These are phyloP conservation scores for Kazachstania taianensis DNA, from an alignment of 805 yeast genomes.

Conservation along the genomic window DNA sequence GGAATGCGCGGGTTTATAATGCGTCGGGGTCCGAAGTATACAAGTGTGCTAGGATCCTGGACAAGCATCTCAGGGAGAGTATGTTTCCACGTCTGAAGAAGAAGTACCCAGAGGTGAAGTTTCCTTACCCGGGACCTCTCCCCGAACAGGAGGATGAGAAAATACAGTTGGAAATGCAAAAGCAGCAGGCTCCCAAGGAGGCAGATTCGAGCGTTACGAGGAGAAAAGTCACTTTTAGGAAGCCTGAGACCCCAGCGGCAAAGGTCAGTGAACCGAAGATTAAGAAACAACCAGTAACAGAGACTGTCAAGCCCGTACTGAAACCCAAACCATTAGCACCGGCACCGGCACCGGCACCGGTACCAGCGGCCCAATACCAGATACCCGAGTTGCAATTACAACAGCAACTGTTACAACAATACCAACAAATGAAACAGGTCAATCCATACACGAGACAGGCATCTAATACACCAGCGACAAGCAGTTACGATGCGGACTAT, in stretches of 20 bases:
- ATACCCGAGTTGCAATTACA: not conserved
- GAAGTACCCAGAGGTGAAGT: slow-evolving; percentile 27
- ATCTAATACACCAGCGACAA: not conserved
- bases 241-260: not conserved
- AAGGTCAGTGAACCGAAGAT: not conserved
- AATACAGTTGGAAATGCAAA: slow-evolving; percentile 4
- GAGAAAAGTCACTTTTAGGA: not conserved
- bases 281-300: too few species aligned
- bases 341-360: not conserved
- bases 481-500: not conserved
- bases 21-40: slow-evolving; percentile 58
- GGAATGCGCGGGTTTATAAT: slow-evolving; percentile 85
- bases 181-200: not conserved
- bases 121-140: slow-evolving; percentile 54
- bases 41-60: slow-evolving; percentile 49
- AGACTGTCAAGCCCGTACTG: not conserved
- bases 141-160: slow-evolving; percentile 36
- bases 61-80: slow-evolving; percentile 30
- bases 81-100: slow-evolving; percentile 29
- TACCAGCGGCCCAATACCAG: too few species aligned
- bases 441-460: not conserved
- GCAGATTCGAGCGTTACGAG: not conserved
- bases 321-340: not conserved
- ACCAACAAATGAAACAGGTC: not conserved
- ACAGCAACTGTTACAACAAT: not conserved